Percentiles rank a stretch among this genome's conserved stretches.
Conservation (phyloP, 2,329 filamentous ascomycete species). For the Fusarium bulbicola region DNA sequence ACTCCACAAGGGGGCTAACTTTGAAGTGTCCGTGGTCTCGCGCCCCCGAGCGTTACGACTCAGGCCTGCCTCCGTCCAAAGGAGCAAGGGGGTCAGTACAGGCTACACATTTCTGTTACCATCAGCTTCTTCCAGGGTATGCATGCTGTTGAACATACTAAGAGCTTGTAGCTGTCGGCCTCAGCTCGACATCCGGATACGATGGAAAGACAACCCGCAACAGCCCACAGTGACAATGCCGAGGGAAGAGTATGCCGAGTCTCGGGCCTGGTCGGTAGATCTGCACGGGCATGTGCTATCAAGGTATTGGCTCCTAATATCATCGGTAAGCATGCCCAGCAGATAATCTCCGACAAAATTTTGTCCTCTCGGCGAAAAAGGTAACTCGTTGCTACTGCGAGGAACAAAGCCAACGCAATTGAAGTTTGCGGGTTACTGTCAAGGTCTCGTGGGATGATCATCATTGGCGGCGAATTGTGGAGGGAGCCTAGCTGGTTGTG, state of each 20-base stretch:
- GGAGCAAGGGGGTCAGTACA: not conserved
- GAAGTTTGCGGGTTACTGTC: accelerated
- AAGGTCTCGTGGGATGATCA: not conserved
- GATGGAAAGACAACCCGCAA: not conserved
- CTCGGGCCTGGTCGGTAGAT: not conserved
- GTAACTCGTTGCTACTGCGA: not conserved
- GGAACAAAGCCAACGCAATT: not conserved
- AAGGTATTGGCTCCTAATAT: not conserved
- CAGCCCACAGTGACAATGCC: not conserved
- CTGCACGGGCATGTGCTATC: not conserved
- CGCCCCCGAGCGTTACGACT: not conserved
- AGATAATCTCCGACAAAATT: not conserved
- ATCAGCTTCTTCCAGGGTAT: not conserved
- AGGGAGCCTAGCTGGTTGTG: not conserved
- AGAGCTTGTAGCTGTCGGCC: not conserved
- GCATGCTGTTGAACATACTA: not conserved
- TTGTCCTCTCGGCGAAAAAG: not conserved
- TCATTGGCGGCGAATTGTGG: not conserved
- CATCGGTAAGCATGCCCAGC: not conserved
- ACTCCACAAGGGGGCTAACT: not conserved
- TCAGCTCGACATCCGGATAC: not conserved
- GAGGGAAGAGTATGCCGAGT: not conserved
- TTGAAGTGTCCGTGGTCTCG: not conserved
- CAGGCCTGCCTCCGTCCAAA: not conserved
- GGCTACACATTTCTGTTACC: not conserved